Base-by-base conservation (phyloP, 139 green algal genomes). In the Cymbomonas tetramitiformis region DNA sequence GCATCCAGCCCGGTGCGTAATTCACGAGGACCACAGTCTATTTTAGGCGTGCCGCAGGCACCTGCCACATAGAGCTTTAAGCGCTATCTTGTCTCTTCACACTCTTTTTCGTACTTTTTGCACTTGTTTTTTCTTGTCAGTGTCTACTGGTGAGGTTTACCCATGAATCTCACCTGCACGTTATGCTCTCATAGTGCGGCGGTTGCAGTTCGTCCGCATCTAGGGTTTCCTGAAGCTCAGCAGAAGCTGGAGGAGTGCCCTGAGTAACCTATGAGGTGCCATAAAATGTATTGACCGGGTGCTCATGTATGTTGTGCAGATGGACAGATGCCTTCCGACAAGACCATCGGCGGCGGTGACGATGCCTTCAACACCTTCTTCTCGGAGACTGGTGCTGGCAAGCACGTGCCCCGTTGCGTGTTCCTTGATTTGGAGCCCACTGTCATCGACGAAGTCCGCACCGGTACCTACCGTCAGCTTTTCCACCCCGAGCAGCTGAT, bases 401-500 rank as follows among this genome's bases (percentile, higher is more conserved):
- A 94, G 83, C 85, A 93, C 74, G 86, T 94, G 36, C 85, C 85
- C 28, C 82, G 85, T 68, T 80, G 69, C 70, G 81, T 96, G 49
- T 95, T 94, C 72, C 78, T 96, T 15, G 87, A 96, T 68, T 83
- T 96, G 58, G 87, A 96, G 70, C 72, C 77, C 58, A 95, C 86
- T 51, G 86, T 95, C 34, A 86, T 96, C 30, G 87, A 96, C 56
- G 86, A 96, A 79, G 85, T 94, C 60, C 81, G 87, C 72, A 93
- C 85, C 41, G 86, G 87, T 70, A 93, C 87, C 59, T 94, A 94
- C 79, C 76, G 84, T 70, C 84, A 96, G 83, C 82, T 96, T 72
- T 96, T 94, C 83, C 86, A 96, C 78, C 87, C 87, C 47, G 86
- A 94, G 80, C 87, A 96, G 85, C 84, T 96, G 54, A 96, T 96